A percentile compares a stretch with the other conserved stretches of the same genome.
Conservation (phyloP, 495 filamentous ascomycete genomes). For the Penicillium daleae region DNA sequence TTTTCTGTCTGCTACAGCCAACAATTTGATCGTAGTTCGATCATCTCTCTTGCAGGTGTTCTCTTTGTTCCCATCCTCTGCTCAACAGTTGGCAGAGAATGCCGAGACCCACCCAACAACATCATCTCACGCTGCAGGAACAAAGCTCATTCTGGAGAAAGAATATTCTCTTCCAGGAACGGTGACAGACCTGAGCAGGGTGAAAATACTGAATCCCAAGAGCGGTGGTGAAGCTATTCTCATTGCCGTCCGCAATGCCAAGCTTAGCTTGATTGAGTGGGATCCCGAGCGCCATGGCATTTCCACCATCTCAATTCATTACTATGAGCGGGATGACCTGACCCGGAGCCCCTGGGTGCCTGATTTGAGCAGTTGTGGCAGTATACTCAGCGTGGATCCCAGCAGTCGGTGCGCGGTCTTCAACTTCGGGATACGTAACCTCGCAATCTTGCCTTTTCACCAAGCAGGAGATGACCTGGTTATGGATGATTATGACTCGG, state of each 20-base stretch:
- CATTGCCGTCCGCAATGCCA: constrained; percentile 84
- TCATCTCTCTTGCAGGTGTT: constrained; percentile 93
- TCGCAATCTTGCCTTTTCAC: constrained; percentile 93
- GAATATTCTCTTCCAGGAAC: constrained; percentile 84
- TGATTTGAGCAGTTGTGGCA: constrained; percentile 68
- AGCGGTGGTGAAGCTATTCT: constrained; percentile 87
- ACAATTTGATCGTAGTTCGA: constrained; percentile 86
- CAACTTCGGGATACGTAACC: constrained; percentile 84
- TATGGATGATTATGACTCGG: constrained; percentile 86
- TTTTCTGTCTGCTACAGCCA: constrained; percentile 72
- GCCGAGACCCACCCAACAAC: constrained; percentile 47
- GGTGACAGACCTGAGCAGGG: constrained; percentile 75
- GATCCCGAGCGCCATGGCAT: constrained; percentile 77
- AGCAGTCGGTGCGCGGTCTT: constrained; percentile 89
- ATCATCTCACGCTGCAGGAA: constrained; percentile 40
- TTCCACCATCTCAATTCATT: constrained; percentile 91
- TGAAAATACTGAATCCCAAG: constrained; percentile 69
- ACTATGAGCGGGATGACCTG: constrained; percentile 93
- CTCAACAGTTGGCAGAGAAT: constrained; percentile 49
- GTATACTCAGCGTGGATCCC: constrained; percentile 84
- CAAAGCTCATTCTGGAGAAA: constrained; percentile 82
- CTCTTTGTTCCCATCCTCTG: constrained; percentile 38
- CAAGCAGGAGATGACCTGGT: constrained; percentile 84
- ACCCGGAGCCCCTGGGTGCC: constrained; percentile 74
- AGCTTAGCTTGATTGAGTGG: constrained; percentile 93